Conservation (phyloP, 306 rosid species). For the Begonia loranthoides region DNA sequence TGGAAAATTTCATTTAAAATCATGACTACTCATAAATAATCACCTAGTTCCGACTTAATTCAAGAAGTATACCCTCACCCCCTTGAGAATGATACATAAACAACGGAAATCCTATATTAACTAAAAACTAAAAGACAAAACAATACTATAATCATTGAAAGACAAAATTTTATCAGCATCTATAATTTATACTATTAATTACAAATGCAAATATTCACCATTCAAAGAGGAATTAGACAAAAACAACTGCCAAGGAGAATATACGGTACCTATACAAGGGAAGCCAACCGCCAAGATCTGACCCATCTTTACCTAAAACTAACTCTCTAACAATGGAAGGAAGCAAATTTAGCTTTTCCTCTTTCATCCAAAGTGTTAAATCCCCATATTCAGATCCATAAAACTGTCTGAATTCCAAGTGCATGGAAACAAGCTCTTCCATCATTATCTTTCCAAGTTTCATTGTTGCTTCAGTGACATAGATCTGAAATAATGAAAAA, state of each 20-base stretch:
- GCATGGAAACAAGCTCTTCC: conserved; percentile 83
- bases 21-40: no score
- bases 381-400: conserved; percentile 45
- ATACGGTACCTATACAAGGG: conserved; percentile 58
- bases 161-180: no score
- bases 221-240: no score
- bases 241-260: background rate
- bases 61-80: no score
- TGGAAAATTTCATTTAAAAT: background rate
- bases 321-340: conserved; percentile 44
- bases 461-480: conserved; percentile 59
- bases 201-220: no score
- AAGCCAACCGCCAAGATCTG: conserved; percentile 58
- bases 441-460: conserved; percentile 76
- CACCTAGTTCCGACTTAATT: no score
- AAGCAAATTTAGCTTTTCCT: conserved; percentile 47
- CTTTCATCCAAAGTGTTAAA: conserved; percentile 54
- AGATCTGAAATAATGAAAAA: conserved; percentile 39
- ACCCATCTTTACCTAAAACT: conserved; percentile 56
- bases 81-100: no score
- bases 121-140: no score
- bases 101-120: no score
- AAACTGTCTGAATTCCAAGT: conserved; percentile 59
- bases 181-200: no score
- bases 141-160: no score